Base-by-base conservation (phyloP, 192 early-diverging fungal genomes). In the Coemansia sp. region DNA sequence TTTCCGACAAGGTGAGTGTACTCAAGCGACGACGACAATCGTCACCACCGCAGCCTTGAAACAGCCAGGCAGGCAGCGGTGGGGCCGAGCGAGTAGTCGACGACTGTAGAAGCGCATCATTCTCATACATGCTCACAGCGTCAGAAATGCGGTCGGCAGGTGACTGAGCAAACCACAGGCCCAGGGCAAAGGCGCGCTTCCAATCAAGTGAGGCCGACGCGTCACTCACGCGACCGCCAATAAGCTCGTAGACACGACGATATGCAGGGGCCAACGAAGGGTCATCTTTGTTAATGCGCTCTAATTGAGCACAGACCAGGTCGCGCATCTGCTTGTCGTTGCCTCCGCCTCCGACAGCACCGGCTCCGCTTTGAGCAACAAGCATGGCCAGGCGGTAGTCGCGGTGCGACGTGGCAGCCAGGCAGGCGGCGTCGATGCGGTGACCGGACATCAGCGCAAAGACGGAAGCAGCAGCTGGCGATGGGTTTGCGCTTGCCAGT, bases 381-480 rank as follows among this genome's bases (percentile, higher is more conserved):
- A 96, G 77, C 8, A 91, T 94, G 0, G 95, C 92, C 36, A 96
- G 84, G 2, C 88, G 86, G 66, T 90, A 89, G 75, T 96, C 87
- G 22, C 86, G 75, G 38, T 85, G 84, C 49, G 86, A 75, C 0
- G 94, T 84, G 3, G 94, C 91, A 10, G 82, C 85, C 47, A 85
- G 55, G 29, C 90, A 86, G 0, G 96, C 95, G 9, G 82, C 76
- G 1, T 86, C 75, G 42, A 96, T 77, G 71, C 87, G 84, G 70
- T 91, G 83, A 36, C 89, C 85, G 2, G 86, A 70, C 52, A 92
- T 69, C 68, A 87, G 80, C 11, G 82, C 76, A 75, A 92, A 91
- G 18, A 92, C 75, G 0, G 82, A 68, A 4, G 66, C 74, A 3
- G 80, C 70, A 16, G 73, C 61, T 20, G 86, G 76, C 54, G 82